Evolutionary conservation across 495 filamentous ascomycete species (phyloP), one percentile per base, ranked within the genome.

Genomic region (Peziza echinospora): DNA sequence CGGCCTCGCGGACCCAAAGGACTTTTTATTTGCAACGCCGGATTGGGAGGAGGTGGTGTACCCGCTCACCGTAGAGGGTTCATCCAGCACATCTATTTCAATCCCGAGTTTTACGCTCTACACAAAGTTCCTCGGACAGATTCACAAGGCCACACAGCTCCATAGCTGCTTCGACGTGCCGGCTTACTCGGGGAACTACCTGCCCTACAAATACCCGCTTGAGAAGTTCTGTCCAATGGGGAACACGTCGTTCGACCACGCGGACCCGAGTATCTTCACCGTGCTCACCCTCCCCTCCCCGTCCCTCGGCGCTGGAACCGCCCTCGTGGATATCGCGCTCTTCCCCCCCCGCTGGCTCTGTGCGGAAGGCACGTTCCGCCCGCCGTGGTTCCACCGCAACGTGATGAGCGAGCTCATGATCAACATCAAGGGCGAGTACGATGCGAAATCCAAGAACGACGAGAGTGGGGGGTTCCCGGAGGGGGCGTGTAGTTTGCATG

Each of bases 331-430:
- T 61, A 85, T 89, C 53, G 80, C 84, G 49, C 77, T 84, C 49
- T 85, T 87, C 63, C 77, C 82, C 30, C 80, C 82, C 1, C 72
- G 82, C 47, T 89, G 82, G 82, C 65, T 82, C 0, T 82, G 85
- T 1, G 68, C 64, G 2, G 78, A 84, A 58, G 68, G 78, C 57
- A 86, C 82, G 8, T 87, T 84, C 68, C 72, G 81, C 19, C 81
- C 80, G 26, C 83, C 82, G 0, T 87, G 76, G 71, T 87, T 80
- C 57, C 82, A 89, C 60, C 71, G 82, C 34, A 89, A 80, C 58
- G 75, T 65, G 44, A 93, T 93, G 85, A 82, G 77, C 47, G 81
- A 80, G 62, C 82, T 79, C 67, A 82, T 84, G 76, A 77, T 77
- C 23, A 64, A 84, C 25, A 79, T 83, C 48, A 55, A 63, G 24